These are phyloP conservation scores for Echinosophora koreensis DNA, from an alignment of 306 rosid species.

Conservation along the genomic window DNA sequence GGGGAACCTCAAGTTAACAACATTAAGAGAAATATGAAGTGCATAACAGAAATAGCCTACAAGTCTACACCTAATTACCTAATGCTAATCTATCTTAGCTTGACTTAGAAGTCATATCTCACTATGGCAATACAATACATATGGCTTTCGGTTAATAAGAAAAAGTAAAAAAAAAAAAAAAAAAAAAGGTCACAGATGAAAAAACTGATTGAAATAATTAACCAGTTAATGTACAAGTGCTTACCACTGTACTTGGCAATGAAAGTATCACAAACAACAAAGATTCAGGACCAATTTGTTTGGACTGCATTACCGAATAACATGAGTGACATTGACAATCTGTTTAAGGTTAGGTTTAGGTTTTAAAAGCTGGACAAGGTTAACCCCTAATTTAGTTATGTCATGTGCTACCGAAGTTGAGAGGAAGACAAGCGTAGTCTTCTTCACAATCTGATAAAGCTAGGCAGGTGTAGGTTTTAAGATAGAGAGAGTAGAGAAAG, in stretches of 20 bases:
- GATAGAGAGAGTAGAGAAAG: too few species aligned
- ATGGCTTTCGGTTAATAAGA: background rate
- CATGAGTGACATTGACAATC: background rate
- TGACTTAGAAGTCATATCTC: slow-evolving; percentile 17
- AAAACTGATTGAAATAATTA: background rate
- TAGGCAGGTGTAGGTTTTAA: slow-evolving; percentile 26
- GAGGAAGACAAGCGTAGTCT: background rate
- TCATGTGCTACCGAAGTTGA: background rate
- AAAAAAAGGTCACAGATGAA: too few species aligned
- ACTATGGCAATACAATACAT: background rate
- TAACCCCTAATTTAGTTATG: slow-evolving; percentile 12
- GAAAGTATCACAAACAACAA: background rate
- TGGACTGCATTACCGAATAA: background rate
- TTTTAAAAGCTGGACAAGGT: background rate
- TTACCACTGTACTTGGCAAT: slow-evolving; percentile 22
- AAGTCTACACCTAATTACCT: background rate
- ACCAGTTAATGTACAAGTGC: background rate
- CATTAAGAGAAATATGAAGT: slow-evolving; percentile 19
- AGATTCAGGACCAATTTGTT: slow-evolving; percentile 9
- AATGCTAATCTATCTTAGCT: slow-evolving; percentile 18
- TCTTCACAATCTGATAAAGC: slow-evolving; percentile 12
- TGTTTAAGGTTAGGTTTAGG: background rate
- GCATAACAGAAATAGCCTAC: slow-evolving; percentile 26
- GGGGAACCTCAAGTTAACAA: slow-evolving; percentile 10
- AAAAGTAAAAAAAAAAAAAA: too few species aligned